phyloP scores from a whole-genome alignment of 148 eudicot species.

The Polygonum aviculare region DNA sequence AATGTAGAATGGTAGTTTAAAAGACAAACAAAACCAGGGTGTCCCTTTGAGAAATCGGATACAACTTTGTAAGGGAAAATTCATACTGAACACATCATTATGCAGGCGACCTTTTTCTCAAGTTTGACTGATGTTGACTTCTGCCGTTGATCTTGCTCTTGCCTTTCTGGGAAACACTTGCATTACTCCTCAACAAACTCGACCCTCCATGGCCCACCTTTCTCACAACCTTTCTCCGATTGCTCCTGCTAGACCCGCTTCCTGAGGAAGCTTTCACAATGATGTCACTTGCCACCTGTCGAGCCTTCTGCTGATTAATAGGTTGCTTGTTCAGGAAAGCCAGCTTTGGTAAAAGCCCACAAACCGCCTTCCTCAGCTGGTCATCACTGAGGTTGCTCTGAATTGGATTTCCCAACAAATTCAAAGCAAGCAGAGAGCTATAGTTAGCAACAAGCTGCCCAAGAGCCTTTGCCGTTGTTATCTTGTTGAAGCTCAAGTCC shows the following conservation, averaged over 20 bases:
- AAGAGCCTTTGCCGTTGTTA: slow-evolving; percentile 67
- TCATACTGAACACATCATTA: background rate
- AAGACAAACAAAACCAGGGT: background rate
- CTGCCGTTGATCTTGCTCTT: slow-evolving; percentile 32
- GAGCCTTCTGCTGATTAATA: slow-evolving; percentile 70
- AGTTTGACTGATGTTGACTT: slow-evolving; percentile 17
- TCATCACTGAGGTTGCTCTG: slow-evolving; percentile 67
- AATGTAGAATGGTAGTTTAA: background rate
- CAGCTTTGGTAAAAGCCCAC: slow-evolving; percentile 83
- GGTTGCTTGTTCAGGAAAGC: slow-evolving; percentile 87
- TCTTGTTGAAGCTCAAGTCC: slow-evolving; percentile 92
- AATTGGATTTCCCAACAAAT: slow-evolving; percentile 71
- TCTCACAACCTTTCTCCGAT: slow-evolving; percentile 39
- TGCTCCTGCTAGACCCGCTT: slow-evolving; percentile 23
- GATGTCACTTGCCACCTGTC: slow-evolving; percentile 55
- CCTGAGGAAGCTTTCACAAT: slow-evolving; percentile 66
- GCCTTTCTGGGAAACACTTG: slow-evolving; percentile 31
- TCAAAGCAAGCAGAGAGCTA: slow-evolving; percentile 63
- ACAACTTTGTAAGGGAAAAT: background rate
- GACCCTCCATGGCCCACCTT: slow-evolving; percentile 34
- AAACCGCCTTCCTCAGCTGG: slow-evolving; percentile 60
- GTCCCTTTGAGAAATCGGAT: background rate
- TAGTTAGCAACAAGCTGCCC: slow-evolving; percentile 93
- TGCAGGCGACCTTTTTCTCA: slow-evolving; percentile 1
- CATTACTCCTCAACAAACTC: slow-evolving; percentile 18